phyloP scores from a whole-genome alignment of 192 early-diverging fungal species.

The Mortierella claussenii region DNA sequence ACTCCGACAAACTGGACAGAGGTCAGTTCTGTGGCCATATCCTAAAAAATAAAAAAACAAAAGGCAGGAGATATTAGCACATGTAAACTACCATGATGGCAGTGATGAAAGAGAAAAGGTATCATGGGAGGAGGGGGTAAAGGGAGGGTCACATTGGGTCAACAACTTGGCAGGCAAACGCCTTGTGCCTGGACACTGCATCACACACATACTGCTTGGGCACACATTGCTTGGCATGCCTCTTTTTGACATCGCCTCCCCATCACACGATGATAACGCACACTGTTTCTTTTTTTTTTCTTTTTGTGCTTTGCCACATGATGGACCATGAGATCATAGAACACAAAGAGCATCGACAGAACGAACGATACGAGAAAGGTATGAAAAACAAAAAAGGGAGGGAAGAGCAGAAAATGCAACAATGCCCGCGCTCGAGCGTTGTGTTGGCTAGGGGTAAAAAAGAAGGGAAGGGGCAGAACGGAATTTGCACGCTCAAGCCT shows the following conservation, averaged over 20 bases:
- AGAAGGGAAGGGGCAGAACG: neutral
- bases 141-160: no score
- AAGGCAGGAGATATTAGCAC: constrained; percentile 4
- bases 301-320: neutral
- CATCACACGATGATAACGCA: no score
- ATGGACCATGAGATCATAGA: constrained; percentile 2
- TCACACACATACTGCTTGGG: no score
- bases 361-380: neutral
- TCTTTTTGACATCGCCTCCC: no score
- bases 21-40: constrained; percentile 52
- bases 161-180: no score
- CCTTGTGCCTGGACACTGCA: no score
- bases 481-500: neutral
- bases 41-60: constrained; percentile 9
- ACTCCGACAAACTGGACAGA: constrained; percentile 44
- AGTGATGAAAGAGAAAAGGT: no score
- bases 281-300: no score
- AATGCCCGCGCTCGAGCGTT: neutral
- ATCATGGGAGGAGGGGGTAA: no score
- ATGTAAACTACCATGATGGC: constrained; percentile 12
- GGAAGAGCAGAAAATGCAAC: neutral
- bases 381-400: neutral
- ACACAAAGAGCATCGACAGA: neutral
- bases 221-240: no score
- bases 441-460: neutral